Percentiles rank a stretch among this genome's conserved stretches.
Conservation (phyloP, 306 rosid species). For the Acacia crassicarpa region DNA sequence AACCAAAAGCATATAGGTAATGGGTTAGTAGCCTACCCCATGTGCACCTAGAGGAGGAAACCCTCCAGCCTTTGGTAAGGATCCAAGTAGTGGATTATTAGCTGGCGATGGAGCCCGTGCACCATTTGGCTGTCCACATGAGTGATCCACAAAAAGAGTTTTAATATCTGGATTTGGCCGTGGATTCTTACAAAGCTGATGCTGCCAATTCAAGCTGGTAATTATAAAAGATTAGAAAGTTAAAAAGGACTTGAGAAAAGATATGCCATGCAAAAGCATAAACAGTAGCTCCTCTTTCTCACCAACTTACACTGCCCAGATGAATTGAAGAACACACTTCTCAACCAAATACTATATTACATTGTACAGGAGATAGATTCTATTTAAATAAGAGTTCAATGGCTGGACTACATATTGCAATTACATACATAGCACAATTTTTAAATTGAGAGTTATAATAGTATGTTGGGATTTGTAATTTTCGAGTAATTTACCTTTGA, state of each 20-base stretch:
- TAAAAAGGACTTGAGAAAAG: conserved; percentile 11
- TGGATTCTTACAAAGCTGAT: conserved; percentile 95
- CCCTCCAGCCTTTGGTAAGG: conserved; percentile 90
- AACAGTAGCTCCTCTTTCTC: not conserved
- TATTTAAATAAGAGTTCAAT: not conserved
- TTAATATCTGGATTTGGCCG: conserved; percentile 97
- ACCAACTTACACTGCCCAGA: conserved; percentile 4
- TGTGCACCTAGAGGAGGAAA: conserved; percentile 94
- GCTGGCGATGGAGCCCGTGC: conserved; percentile 98
- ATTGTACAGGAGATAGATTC: not conserved
- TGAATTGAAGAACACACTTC: not conserved
- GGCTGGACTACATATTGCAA: not conserved
- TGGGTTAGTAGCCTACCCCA: conserved; percentile 64
- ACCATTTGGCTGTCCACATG: conserved; percentile 96
- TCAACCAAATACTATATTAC: conserved; percentile 12
- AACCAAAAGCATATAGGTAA: conserved; percentile 10
- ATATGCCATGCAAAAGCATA: conserved; percentile 3
- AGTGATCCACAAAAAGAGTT: conserved; percentile 96
- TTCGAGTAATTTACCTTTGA: conserved; percentile 64
- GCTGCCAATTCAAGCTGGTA: conserved; percentile 99
- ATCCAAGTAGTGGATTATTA: conserved; percentile 84
- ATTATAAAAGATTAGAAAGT: conserved; percentile 28
- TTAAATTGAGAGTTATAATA: not conserved
- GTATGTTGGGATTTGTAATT: not conserved
- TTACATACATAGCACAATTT: conserved; percentile 6